Evolutionary conservation across 148 eudicot species (phyloP), one percentile per base, ranked within the genome.

Genomic region (Spergularia bocconei): DNA sequence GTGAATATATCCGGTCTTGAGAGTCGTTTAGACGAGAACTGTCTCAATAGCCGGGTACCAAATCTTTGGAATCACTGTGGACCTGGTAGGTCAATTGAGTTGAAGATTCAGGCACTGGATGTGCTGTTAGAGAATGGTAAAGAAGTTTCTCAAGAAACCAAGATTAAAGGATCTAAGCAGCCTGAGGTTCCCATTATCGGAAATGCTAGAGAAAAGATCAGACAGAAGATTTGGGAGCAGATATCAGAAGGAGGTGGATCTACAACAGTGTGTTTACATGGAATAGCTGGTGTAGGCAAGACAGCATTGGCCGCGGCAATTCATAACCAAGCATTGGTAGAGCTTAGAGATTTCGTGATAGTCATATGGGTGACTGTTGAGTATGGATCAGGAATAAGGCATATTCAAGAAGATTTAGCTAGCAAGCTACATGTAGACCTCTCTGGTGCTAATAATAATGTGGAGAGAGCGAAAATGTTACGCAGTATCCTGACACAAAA

Each of bases 231-330:
- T 2, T 83, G 80, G 85, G 53, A 79, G 23, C 69, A 47, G 44
- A 72, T 79, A 44, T 72, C 75, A 33, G 38, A 53, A 1, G 71
- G 13, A 20, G 50, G 13, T 7, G 69, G 63, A 41, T 71, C 57
- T 39, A 67, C 68, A 47, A 67, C 52, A 8, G 64, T 79, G 7
- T 79, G 82, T 68, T 61, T 82, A 53, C 72, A 79, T 50, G 85
- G 85, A 56, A 23, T 53, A 13, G 80, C 71, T 13, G 82, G 85
- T 44, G 85, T 83, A 15, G 85, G 85, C 13, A 83, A 83, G 64
- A 76, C 85, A 4, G 78, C 63, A 33, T 16, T 79, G 16, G 80
- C 78, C n/a, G 72, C 50, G 3, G 69, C 53, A 1, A 75, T 82
- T 23, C 85, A 82, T 67, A 79, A 82, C 70, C 61, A 72, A 67